Conservation (phyloP, 345 rosid species). For the Lagerstroemia speciosa region DNA sequence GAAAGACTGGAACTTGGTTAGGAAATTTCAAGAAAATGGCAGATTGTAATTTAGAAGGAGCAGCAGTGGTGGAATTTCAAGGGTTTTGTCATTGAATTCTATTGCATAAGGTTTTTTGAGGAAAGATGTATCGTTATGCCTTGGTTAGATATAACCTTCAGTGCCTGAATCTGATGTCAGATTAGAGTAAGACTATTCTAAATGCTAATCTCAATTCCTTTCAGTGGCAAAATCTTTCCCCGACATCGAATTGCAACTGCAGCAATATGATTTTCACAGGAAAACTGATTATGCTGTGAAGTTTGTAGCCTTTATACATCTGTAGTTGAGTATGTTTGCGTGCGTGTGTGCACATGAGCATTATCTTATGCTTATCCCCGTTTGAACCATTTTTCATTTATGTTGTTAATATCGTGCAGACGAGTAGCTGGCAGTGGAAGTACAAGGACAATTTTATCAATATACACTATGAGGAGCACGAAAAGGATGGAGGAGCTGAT, state of each 20-base stretch:
- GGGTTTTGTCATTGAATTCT: neutral
- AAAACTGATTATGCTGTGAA: neutral
- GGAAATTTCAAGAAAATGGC: neutral
- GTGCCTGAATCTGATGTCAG: too few species aligned
- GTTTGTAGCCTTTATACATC: neutral
- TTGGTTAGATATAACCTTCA: neutral
- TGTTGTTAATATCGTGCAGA: neutral
- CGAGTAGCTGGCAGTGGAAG: conserved; percentile 39
- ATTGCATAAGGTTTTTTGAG: neutral
- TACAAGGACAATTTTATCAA: conserved; percentile 47
- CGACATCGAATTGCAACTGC: neutral
- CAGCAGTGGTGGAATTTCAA: neutral
- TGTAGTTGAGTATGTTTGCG: too few species aligned
- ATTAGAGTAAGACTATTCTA: too few species aligned
- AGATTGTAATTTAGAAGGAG: too few species aligned
- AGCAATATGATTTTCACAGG: neutral
- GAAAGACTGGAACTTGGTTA: neutral
- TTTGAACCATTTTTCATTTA: neutral
- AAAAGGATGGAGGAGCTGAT: conserved; percentile 29
- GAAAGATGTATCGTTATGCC: neutral
- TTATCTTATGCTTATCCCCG: neutral
- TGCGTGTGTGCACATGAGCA: too few species aligned
- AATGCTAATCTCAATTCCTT: neutral
- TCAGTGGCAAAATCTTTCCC: neutral
- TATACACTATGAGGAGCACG: conserved; percentile 71